Evolutionary conservation across 2,329 filamentous ascomycete species (phyloP).

Genomic region (Aspergillus uvarum): DNA sequence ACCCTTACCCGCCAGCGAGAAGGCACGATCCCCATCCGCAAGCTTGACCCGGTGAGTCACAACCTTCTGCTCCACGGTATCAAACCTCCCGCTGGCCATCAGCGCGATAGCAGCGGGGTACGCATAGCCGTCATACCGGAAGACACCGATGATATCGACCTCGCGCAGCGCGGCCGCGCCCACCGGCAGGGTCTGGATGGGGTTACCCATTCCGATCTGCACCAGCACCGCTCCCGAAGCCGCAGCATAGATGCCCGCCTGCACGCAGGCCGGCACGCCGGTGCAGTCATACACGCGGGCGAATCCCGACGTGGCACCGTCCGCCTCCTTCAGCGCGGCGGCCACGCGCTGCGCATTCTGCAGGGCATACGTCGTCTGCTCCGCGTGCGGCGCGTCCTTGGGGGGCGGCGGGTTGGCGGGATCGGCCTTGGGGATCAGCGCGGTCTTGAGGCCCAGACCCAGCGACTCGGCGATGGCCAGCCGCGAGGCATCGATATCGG

Average conservation of each 20-base stretch:
- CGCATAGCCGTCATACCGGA: conserved; percentile 54
- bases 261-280: conserved; percentile 46
- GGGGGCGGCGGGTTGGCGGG: conserved; percentile 31
- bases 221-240: conserved; percentile 53
- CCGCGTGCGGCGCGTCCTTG: conserved; percentile 31
- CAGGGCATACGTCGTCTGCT: conserved; percentile 35
- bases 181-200: conserved; percentile 54
- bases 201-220: conserved; percentile 59
- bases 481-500: conserved; percentile 59
- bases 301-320: conserved; percentile 36
- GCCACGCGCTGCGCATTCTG: conserved; percentile 40
- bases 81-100: conserved; percentile 51
- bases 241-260: conserved; percentile 47
- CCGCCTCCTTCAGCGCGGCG: conserved; percentile 27
- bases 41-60: conserved; percentile 55
- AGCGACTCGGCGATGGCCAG: conserved; percentile 54
- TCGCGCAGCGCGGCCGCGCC: conserved; percentile 56
- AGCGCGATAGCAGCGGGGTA: conserved; percentile 57
- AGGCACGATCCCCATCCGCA: conserved; percentile 52
- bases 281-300: conserved; percentile 49
- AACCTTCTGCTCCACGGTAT: conserved; percentile 51
- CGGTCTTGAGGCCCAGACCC: conserved; percentile 37
- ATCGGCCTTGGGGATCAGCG: conserved; percentile 36
- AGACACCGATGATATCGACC: conserved; percentile 59
- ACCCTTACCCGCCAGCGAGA: conserved; percentile 52